Percentiles rank a stretch among this genome's conserved stretches.
These are phyloP conservation scores for Rosa persica DNA, from an alignment of 306 rosid genomes.

Conservation along the genomic window DNA sequence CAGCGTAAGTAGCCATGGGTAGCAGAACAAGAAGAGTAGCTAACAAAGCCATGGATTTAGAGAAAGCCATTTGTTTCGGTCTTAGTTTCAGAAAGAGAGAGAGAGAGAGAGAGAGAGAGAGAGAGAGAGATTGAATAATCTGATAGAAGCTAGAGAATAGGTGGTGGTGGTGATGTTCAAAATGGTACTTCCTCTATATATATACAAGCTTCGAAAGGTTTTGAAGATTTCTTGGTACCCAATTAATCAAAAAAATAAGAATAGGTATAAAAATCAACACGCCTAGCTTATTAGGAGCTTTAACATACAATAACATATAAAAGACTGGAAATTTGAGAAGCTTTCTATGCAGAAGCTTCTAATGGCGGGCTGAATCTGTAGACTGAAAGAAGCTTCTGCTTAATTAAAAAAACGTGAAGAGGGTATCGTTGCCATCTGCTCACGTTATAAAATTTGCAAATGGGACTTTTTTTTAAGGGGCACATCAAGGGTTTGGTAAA, in stretches of 20 bases:
- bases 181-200: background rate
- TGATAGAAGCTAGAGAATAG: background rate
- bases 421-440: background rate
- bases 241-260: conserved; percentile 6
- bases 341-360: background rate
- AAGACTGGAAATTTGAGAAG: background rate
- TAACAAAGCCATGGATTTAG: conserved; percentile 28
- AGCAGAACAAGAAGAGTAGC: conserved; percentile 30
- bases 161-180: conserved; percentile 4
- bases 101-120: background rate
- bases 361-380: background rate
- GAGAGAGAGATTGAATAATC: background rate
- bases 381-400: conserved; percentile 14
- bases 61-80: conserved; percentile 32
- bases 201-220: background rate
- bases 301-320: background rate
- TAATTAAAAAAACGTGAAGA: background rate
- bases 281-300: background rate
- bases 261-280: background rate
- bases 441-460: background rate
- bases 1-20: conserved; percentile 24
- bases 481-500: background rate
- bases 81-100: conserved; percentile 1
- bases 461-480: background rate
- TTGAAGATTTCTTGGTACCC: conserved; percentile 20